A percentile compares a stretch with the other conserved stretches of the same genome.
These are phyloP conservation scores for Protea cynaroides DNA, from an alignment of 164 flowering plant species.

Conservation along the genomic window DNA sequence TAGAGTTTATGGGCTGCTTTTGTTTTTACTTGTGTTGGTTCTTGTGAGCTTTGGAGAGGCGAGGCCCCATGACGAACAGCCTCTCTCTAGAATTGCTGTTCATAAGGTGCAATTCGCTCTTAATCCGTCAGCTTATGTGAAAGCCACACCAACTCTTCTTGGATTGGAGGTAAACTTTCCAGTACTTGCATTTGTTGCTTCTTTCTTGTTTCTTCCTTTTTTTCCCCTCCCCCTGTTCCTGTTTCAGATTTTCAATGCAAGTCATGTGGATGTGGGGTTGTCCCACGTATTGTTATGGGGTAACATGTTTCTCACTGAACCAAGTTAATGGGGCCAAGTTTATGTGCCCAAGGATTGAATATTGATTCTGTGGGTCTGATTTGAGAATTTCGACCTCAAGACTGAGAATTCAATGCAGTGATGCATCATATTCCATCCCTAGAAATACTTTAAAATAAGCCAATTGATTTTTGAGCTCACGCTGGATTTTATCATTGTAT, in stretches of 20 bases:
- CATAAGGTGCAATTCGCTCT: constrained; percentile 39
- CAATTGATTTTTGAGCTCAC: constrained; percentile 1
- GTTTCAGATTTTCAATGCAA: background rate
- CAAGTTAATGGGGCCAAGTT: no score
- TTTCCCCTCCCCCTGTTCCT: no score
- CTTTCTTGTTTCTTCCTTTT: background rate
- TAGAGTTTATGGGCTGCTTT: constrained; percentile 15
- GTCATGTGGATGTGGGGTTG: no score
- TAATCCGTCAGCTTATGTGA: constrained; percentile 43
- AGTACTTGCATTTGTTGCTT: background rate
- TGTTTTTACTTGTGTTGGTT: constrained; percentile 27
- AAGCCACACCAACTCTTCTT: constrained; percentile 63
- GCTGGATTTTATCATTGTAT: constrained; percentile 2
- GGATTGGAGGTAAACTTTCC: constrained; percentile 42
- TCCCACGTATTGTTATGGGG: no score
- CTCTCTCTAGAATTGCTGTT: constrained; percentile 59
- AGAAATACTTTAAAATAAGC: no score
- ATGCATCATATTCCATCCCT: no score
- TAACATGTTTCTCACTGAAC: no score
- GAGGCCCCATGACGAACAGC: constrained; percentile 44
- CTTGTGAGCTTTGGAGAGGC: constrained; percentile 22
- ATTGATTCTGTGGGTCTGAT: no score
- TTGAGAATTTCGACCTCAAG: no score
- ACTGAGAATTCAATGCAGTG: no score
- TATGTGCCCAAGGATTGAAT: no score